phyloP scores from a whole-genome alignment of 2,329 filamentous ascomycete genomes.

The Teratosphaeria destructans region DNA sequence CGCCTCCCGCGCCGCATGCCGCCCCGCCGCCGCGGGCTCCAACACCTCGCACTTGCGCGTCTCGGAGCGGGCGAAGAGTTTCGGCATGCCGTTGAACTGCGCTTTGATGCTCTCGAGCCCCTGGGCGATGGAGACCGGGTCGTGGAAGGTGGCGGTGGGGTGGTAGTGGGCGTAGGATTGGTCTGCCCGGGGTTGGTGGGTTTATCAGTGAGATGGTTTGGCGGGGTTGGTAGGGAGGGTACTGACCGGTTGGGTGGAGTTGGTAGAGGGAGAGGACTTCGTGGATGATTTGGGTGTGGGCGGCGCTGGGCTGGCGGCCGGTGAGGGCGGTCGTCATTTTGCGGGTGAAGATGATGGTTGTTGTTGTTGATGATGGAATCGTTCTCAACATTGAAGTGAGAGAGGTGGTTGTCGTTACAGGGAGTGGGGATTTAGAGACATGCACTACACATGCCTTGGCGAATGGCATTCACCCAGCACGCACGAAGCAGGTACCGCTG shows the following conservation, averaged over 20 bases:
- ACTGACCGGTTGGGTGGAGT: conserved; percentile 8
- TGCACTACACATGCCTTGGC: background rate
- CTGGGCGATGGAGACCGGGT: conserved; percentile 18
- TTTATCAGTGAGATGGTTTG: background rate
- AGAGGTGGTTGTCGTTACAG: too few species aligned
- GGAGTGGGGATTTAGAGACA: background rate
- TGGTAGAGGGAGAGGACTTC: conserved; percentile 18
- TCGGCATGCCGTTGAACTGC: conserved; percentile 22
- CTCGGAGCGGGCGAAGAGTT: conserved; percentile 15
- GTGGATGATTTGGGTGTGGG: conserved; percentile 12
- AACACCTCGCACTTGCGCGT: conserved; percentile 13
- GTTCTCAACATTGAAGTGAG: background rate
- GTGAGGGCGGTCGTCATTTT: background rate
- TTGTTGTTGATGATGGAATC: background rate
- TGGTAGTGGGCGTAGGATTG: conserved; percentile 17
- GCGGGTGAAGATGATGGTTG: background rate
- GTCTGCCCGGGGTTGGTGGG: background rate
- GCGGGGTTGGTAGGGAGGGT: background rate
- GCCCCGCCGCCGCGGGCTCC: conserved; percentile 6
- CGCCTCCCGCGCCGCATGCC: background rate
- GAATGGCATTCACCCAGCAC: background rate
- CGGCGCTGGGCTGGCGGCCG: conserved; percentile 8
- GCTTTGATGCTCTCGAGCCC: conserved; percentile 17
- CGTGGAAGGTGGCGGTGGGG: conserved; percentile 17
- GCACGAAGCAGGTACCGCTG: background rate